Evolutionary conservation across 2,329 filamentous ascomycete genomes (phyloP), one percentile per base, ranked within the genome.

Genomic region (Exophiala dermatitidis): DNA sequence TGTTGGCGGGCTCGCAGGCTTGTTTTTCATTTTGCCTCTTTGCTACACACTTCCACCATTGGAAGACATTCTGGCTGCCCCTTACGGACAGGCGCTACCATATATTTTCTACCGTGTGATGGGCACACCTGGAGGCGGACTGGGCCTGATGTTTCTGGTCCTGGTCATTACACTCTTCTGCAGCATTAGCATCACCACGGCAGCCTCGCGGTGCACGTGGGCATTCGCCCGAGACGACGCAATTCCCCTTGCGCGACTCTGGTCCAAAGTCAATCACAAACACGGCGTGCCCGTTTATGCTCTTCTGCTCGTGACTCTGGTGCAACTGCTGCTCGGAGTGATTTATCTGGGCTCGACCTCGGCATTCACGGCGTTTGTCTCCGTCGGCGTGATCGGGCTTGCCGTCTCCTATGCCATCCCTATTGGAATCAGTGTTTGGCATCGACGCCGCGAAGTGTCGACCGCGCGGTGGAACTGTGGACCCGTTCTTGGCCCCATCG

Each of bases 221-320:
- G 84, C 84, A 8, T 88, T 88, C 67, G 83, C 84, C n/a, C 80
- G 85, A 34, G 84, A 88, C 63, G 83, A 81, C 61, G 85, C 82
- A 64, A 85, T 88, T 63, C 84, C 84, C 0, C 63, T 80, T 3
- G 82, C 79, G 4, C 69, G 68, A 0, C 73, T 77, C 62, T 83
- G 82, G 72, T 80, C 79, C 62, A 65, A 70, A 26, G 82, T 87
- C 46, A 83, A 86, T 68, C 60, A 63, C 1, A 63, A 68, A 60
- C 86, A 84, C 1, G 68, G 75, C 46, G 86, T 84, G 0, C 84
- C 84, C 0, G 81, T 86, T 43, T 86, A 86, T 62, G 83, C 84
- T 0, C 82, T 86, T 9, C 81, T 83, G 74, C 75, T 85, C 65
- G 85, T 86, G 61, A 75, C 75, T 30, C 59, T 69, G 1, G 67